A percentile compares a stretch with the other conserved stretches of the same genome.
Conservation (phyloP, 805 yeast species). For the Clavispora phyllophila region DNA sequence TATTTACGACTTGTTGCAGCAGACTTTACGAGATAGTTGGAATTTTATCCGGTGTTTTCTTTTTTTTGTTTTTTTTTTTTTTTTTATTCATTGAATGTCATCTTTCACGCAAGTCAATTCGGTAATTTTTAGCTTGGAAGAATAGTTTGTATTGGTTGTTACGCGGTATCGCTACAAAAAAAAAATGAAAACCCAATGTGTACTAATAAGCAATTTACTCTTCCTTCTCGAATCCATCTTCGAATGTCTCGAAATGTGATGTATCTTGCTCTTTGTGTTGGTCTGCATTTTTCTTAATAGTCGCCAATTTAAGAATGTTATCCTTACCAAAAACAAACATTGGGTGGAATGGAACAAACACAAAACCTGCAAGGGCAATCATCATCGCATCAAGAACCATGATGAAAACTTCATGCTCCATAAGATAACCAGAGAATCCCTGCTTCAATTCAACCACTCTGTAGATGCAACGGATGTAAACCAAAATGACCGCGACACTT, state of each 20-base stretch:
- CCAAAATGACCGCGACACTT: constrained; percentile 25
- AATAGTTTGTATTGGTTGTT: too few species aligned
- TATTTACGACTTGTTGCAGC: too few species aligned
- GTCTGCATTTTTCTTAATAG: constrained; percentile 4
- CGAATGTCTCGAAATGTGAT: neutral
- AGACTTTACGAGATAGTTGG: too few species aligned
- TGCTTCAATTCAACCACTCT: constrained; percentile 37
- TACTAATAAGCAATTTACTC: too few species aligned
- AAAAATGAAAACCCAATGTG: too few species aligned
- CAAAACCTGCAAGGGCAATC: constrained; percentile 32
- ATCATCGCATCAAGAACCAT: constrained; percentile 36
- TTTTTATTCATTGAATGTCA: too few species aligned
- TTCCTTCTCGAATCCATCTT: neutral
- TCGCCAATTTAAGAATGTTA: constrained; percentile 12
- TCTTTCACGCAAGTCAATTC: too few species aligned
- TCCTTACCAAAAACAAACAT: constrained; percentile 28
- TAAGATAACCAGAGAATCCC: constrained; percentile 34
- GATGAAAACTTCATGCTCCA: constrained; percentile 31
- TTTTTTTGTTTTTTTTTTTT: too few species aligned
- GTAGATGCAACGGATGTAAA: constrained; percentile 33
- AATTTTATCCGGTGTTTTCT: too few species aligned
- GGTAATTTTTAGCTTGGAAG: too few species aligned
- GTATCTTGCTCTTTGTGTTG: neutral
- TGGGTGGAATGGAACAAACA: constrained; percentile 38
- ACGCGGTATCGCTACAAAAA: too few species aligned